Percentiles rank a stretch among this genome's conserved stretches.
Evolutionary conservation across 2,329 filamentous ascomycete species (phyloP).

Genomic region (Juglanconis sp.): DNA sequence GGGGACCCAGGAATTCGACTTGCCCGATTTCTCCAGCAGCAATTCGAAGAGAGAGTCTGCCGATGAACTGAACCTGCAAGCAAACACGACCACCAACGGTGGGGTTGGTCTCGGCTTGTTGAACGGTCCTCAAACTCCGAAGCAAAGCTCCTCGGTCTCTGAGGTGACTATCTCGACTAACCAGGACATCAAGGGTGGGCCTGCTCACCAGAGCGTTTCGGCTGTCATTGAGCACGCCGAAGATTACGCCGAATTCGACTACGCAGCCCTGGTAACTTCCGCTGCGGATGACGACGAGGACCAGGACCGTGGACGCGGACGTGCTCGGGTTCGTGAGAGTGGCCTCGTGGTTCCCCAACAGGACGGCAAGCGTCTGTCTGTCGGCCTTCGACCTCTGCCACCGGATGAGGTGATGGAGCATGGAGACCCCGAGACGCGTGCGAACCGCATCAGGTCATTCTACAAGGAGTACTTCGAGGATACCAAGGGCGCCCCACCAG

Average conservation of each 20-base stretch:
- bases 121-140: constrained; percentile 7
- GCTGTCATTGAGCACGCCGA: constrained; percentile 30
- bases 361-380: constrained; percentile 59
- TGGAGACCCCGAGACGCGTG: constrained; percentile 90
- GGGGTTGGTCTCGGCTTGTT: constrained; percentile 16
- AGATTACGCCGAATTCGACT: constrained; percentile 32
- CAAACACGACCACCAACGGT: not conserved
- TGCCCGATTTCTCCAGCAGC: constrained; percentile 15
- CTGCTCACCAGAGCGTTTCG: constrained; percentile 20
- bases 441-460: constrained; percentile 95
- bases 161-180: constrained; percentile 6
- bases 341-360: constrained; percentile 53
- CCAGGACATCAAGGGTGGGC: constrained; percentile 11
- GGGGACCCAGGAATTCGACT: constrained; percentile 2
- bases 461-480: constrained; percentile 99
- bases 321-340: constrained; percentile 27
- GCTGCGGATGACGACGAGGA: constrained; percentile 22
- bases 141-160: constrained; percentile 2
- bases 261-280: constrained; percentile 16
- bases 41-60: constrained; percentile 8
- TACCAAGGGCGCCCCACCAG: constrained; percentile 43
- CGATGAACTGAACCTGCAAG: constrained; percentile 10
- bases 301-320: constrained; percentile 33
- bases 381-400: constrained; percentile 79
- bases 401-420: constrained; percentile 74